These are phyloP conservation scores for Nakazawaea ishiwadae DNA, from an alignment of 805 yeast species.

Conservation along the genomic window DNA sequence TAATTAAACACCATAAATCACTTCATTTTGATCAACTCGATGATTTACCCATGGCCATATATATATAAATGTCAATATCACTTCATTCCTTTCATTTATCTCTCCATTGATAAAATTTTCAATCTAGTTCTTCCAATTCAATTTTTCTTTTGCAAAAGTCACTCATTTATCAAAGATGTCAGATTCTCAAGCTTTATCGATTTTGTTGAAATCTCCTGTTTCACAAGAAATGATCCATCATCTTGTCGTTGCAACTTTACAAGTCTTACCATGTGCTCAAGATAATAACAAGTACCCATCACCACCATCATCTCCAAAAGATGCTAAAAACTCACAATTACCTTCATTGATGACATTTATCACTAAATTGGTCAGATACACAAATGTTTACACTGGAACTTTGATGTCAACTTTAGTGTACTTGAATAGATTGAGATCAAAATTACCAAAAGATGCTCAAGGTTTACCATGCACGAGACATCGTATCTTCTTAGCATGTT, in stretches of 20 bases:
- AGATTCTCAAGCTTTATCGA: conserved; percentile 51
- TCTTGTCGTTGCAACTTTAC: conserved; percentile 60
- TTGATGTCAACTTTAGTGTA: conserved; percentile 69
- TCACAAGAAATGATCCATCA: conserved; percentile 72
- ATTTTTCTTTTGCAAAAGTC: neutral
- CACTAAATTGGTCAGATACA: conserved; percentile 64
- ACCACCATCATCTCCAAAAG: conserved; percentile 18
- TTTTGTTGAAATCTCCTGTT: conserved; percentile 61
- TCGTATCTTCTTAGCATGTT: conserved; percentile 68
- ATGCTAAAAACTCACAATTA: conserved; percentile 24
- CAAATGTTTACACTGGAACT: conserved; percentile 79
- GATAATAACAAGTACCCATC: conserved; percentile 16
- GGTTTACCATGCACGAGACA: conserved; percentile 80
- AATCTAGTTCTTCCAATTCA: too few species aligned
- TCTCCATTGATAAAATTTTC: too few species aligned
- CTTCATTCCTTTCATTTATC: neutral
- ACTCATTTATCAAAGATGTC: conserved; percentile 26
- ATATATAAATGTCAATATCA: neutral
- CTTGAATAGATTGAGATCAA: conserved; percentile 54
- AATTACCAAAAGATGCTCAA: conserved; percentile 65
- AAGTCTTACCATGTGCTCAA: conserved; percentile 51
- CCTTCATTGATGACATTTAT: conserved; percentile 76
- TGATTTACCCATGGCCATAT: neutral
- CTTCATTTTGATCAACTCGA: neutral
- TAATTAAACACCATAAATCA: neutral